phyloP scores from a whole-genome alignment of 495 filamentous ascomycete species.

The Pseudevernia furfuracea region DNA sequence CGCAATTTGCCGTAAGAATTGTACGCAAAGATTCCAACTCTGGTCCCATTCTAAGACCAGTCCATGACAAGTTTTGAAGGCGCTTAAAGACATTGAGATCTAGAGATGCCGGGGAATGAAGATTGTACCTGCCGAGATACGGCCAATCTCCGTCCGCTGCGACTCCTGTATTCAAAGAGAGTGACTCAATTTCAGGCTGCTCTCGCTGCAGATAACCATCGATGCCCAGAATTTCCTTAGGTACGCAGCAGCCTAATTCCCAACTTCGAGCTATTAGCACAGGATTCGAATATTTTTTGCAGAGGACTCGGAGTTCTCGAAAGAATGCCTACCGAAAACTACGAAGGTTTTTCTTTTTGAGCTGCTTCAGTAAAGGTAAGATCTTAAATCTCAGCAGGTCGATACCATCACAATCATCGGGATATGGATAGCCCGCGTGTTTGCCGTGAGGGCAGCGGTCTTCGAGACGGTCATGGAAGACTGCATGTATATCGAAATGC shows the following conservation, averaged over 20 bases:
- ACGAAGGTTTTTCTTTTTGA: neutral
- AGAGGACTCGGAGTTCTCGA: too few species aligned
- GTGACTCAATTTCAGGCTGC: neutral
- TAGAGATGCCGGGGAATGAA: neutral
- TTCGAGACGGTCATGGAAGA: neutral
- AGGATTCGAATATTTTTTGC: too few species aligned
- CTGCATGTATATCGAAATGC: neutral
- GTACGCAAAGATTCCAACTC: neutral
- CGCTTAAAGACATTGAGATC: neutral
- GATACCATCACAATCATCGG: neutral
- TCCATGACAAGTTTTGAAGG: neutral
- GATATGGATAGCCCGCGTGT: too few species aligned
- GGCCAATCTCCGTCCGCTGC: neutral
- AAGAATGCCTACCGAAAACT: neutral
- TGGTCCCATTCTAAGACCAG: neutral
- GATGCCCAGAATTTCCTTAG: neutral
- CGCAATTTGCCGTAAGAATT: neutral
- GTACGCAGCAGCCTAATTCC: neutral
- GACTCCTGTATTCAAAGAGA: neutral
- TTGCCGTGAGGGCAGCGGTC: neutral
- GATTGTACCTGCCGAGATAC: neutral
- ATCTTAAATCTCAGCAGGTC: neutral
- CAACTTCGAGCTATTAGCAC: neutral
- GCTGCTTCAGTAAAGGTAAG: neutral
- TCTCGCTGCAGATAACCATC: neutral